A percentile compares a stretch with the other conserved stretches of the same genome.
phyloP scores from a whole-genome alignment of 83 land plant genomes.

The Thuja plicata region DNA sequence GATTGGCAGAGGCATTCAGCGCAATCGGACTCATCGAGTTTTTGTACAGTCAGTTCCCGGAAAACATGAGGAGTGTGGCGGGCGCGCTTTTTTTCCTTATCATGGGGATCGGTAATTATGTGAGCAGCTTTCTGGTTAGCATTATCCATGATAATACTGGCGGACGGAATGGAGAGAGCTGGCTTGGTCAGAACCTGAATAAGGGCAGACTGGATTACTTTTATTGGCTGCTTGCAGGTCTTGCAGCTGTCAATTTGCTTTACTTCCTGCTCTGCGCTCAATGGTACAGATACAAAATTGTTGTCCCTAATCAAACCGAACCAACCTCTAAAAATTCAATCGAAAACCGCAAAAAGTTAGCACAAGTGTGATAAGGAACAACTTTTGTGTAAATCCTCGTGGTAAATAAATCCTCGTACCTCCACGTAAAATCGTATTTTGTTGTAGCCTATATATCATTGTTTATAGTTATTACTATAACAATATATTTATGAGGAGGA shows the following conservation, averaged over 20 bases:
- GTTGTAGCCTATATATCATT: too few relatives aligned
- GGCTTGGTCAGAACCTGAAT: slow-evolving; percentile 50
- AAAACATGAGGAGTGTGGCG: slow-evolving; percentile 66
- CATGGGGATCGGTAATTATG: slow-evolving; percentile 49
- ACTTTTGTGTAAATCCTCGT: too few relatives aligned
- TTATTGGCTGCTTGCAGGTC: slow-evolving; percentile 38
- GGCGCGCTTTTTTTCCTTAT: slow-evolving; percentile 45
- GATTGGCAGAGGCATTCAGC: slow-evolving; percentile 66
- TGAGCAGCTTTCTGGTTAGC: slow-evolving; percentile 44
- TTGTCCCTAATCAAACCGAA: not conserved
- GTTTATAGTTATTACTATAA: too few relatives aligned
- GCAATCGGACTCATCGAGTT: slow-evolving; percentile 63
- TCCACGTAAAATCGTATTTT: too few relatives aligned
- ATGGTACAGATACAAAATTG: slow-evolving; percentile 19
- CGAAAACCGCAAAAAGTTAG: not conserved
- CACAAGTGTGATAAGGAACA: not conserved
- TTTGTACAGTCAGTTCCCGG: slow-evolving; percentile 69
- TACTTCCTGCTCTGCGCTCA: slow-evolving; percentile 28
- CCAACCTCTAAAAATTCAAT: not conserved
- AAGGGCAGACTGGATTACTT: slow-evolving; percentile 44
- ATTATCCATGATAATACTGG: not conserved
- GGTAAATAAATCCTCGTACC: too few relatives aligned
- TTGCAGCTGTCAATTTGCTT: slow-evolving; percentile 32
- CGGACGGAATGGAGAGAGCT: slow-evolving; percentile 28
- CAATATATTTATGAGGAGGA: too few relatives aligned